phyloP scores from a whole-genome alignment of 805 yeast genomes.

The Myxozyma vanderwaltii region DNA sequence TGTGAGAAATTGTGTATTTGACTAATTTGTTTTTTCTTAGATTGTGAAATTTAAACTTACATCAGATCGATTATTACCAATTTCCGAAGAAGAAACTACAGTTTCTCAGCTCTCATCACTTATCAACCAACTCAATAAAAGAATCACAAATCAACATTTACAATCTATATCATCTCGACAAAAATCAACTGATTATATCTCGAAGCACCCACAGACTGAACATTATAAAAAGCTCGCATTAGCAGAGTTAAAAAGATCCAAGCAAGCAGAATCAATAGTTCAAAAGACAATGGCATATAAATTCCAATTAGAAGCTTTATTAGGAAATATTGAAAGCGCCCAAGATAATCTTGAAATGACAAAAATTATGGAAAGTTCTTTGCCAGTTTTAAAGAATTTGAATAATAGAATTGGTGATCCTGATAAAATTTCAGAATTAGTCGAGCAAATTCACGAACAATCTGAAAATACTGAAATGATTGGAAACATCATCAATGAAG shows the following conservation, averaged over 20 bases:
- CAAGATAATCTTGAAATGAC: constrained; percentile 22
- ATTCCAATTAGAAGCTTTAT: constrained; percentile 20
- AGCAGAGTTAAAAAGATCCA: constrained; percentile 14
- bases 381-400: constrained; percentile 53
- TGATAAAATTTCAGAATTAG: constrained; percentile 48
- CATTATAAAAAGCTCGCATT: constrained; percentile 15
- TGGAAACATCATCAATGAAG: constrained; percentile 42
- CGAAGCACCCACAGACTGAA: constrained; percentile 11
- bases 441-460: constrained; percentile 48
- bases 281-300: constrained; percentile 2
- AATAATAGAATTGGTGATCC: constrained; percentile 49
- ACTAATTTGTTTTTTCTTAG: no score
- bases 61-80: background rate
- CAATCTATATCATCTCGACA: constrained; percentile 5
- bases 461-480: constrained; percentile 46
- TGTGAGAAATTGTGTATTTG: no score
- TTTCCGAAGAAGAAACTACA: constrained; percentile 26
- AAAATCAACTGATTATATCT: constrained; percentile 9
- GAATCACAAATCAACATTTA: constrained; percentile 7
- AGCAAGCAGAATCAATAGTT: constrained; percentile 12
- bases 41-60: constrained; percentile 12
- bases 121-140: constrained; percentile 1
- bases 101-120: constrained; percentile 16
- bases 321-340: constrained; percentile 20
- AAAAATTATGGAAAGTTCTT: constrained; percentile 42